Percentiles rank a stretch among this genome's conserved stretches.
phyloP scores from a whole-genome alignment of 2,329 filamentous ascomycete species.

The Ophiostoma sp. region DNA sequence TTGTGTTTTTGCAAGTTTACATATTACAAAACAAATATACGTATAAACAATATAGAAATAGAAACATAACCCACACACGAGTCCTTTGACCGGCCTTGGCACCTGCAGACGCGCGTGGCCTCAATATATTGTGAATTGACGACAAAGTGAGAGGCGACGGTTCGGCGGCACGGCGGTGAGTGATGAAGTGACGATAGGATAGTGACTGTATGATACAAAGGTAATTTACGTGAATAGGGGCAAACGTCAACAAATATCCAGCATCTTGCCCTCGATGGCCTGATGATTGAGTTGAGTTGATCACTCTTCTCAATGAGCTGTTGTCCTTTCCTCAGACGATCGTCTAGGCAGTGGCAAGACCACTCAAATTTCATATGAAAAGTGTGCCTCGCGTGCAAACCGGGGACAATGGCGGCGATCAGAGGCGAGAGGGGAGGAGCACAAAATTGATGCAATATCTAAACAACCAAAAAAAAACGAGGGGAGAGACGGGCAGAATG shows the following conservation, averaged over 20 bases:
- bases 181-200: not conserved
- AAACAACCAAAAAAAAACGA: not conserved
- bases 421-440: not conserved
- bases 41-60: not conserved
- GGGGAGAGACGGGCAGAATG: not conserved
- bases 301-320: not conserved
- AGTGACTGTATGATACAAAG: not conserved
- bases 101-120: not conserved
- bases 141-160: not conserved
- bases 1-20: not conserved
- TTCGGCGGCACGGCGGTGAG: not conserved
- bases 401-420: not conserved
- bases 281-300: not conserved
- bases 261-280: not conserved
- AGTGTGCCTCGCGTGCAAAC: not conserved
- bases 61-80: not conserved
- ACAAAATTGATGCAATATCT: not conserved
- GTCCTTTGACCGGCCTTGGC: not conserved
- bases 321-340: not conserved
- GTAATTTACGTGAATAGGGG: not conserved
- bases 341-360: not conserved
- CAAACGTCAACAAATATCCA: not conserved
- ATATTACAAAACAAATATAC: not conserved
- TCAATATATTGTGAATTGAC: not conserved
- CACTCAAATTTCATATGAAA: not conserved